Percentiles rank a stretch among this genome's conserved stretches.
phyloP scores from a whole-genome alignment of 805 yeast genomes.

The Lachancea thermotolerans region DNA sequence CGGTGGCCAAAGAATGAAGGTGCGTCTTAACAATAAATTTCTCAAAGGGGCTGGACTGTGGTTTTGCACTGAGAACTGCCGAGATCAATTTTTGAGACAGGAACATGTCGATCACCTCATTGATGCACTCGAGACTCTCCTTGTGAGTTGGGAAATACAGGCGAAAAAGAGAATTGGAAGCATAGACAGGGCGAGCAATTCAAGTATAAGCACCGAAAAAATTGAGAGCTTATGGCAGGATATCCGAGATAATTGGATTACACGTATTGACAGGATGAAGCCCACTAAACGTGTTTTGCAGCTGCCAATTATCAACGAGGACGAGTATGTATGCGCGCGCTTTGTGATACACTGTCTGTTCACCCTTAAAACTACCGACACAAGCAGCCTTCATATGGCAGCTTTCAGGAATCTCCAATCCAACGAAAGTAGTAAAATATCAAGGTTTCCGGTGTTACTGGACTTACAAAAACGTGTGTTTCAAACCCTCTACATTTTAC shows the following conservation, averaged over 20 bases:
- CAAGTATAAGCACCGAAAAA: conserved; percentile 7
- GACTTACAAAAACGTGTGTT: conserved; percentile 42
- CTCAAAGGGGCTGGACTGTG: conserved; percentile 40
- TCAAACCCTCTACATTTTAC: conserved; percentile 38
- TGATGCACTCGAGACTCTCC: conserved; percentile 30
- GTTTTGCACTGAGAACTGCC: conserved; percentile 48
- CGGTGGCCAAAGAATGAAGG: conserved; percentile 42
- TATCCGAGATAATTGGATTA: conserved; percentile 35
- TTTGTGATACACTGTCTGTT: conserved; percentile 39
- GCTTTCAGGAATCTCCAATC: conserved; percentile 43
- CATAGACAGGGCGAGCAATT: conserved; percentile 4
- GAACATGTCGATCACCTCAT: conserved; percentile 36
- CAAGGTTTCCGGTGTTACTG: conserved; percentile 41
- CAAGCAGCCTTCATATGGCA: conserved; percentile 2
- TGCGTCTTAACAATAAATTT: conserved; percentile 26
- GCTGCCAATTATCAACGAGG: conserved; percentile 43
- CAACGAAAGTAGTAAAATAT: conserved; percentile 42
- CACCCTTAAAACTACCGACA: conserved; percentile 22
- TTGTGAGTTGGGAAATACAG: conserved; percentile 17
- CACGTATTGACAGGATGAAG: conserved; percentile 29
- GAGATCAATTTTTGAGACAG: conserved; percentile 29
- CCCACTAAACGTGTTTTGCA: conserved; percentile 31
- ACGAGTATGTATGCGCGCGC: conserved; percentile 46
- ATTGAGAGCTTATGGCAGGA: conserved; percentile 15
- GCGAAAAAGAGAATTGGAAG: conserved; percentile 27